Percentiles rank a stretch among this genome's conserved stretches.
These are phyloP conservation scores for Monosporascus sp. DNA, from an alignment of 2,329 filamentous ascomycete genomes.

Conservation along the genomic window DNA sequence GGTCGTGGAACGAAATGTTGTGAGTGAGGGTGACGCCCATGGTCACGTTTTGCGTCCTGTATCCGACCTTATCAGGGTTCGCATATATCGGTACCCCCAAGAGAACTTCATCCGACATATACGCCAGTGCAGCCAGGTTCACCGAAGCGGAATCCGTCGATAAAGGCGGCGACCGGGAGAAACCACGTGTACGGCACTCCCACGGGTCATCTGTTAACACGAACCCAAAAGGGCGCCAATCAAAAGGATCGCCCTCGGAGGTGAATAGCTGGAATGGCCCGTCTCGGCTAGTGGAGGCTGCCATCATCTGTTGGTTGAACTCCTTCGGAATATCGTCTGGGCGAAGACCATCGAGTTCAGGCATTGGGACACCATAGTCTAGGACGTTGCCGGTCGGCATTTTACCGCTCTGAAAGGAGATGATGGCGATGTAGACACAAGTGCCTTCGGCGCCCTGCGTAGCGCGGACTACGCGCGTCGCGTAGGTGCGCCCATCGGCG, in stretches of 20 bases:
- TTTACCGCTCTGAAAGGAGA: constrained; percentile 24
- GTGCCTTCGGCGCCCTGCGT: background rate
- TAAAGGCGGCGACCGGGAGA: background rate
- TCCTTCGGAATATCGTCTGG: background rate
- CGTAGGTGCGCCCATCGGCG: constrained; percentile 5
- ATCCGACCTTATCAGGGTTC: background rate
- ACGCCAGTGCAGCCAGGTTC: constrained; percentile 1
- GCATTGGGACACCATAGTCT: background rate
- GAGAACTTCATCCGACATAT: constrained; percentile 1
- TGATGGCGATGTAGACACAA: constrained; percentile 6
- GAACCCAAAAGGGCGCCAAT: constrained; percentile 2
- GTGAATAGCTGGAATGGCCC: background rate
- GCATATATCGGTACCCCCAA: background rate
- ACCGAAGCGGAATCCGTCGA: background rate
- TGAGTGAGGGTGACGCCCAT: constrained; percentile 7
- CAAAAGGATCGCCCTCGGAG: background rate
- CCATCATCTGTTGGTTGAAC: background rate
- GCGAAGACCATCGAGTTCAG: background rate
- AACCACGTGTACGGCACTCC: background rate
- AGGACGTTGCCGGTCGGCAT: background rate
- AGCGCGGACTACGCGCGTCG: constrained; percentile 9
- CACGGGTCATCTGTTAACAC: background rate
- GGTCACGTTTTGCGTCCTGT: background rate
- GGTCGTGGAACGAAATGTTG: constrained; percentile 10
- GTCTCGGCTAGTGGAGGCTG: background rate